Conservation (phyloP, 805 yeast genomes). For the Metschnikowia colocasiae region DNA sequence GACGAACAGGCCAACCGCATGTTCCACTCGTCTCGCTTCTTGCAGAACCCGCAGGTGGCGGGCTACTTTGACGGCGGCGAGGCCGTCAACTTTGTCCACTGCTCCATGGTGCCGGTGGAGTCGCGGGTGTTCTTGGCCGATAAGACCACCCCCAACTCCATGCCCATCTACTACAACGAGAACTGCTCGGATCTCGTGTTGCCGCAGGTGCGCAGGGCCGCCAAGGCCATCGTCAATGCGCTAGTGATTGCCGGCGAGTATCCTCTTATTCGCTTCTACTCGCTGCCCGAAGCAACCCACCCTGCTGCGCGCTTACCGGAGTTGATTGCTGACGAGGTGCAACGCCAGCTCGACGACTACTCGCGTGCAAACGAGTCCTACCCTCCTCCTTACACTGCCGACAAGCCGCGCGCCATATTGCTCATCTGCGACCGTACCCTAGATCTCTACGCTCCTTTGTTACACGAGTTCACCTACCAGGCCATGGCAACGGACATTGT, state of each 20-base stretch:
- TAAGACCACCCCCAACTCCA: conserved; percentile 46
- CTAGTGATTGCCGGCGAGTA: conserved; percentile 83
- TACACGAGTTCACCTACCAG: conserved; percentile 89
- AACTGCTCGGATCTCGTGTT: conserved; percentile 60
- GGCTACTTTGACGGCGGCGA: conserved; percentile 32
- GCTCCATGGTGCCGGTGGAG: conserved; percentile 61
- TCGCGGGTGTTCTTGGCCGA: conserved; percentile 68
- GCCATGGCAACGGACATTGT: conserved; percentile 84
- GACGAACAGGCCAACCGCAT: conserved; percentile 23
- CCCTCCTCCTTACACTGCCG: conserved; percentile 49
- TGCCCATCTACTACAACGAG: conserved; percentile 69
- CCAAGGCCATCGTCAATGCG: conserved; percentile 62
- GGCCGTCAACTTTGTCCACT: conserved; percentile 25
- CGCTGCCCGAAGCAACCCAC: conserved; percentile 46
- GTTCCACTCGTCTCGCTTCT: conserved; percentile 23
- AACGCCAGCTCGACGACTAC: conserved; percentile 67
- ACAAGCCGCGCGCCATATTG: conserved; percentile 66
- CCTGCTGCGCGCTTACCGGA: conserved; percentile 60
- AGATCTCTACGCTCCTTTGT: conserved; percentile 76
- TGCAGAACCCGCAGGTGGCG: conserved; percentile 29
- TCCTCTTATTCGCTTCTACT: conserved; percentile 76
- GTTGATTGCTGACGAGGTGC: conserved; percentile 70
- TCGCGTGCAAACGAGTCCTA: conserved; percentile 65
- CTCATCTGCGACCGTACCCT: conserved; percentile 78
- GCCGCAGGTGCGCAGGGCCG: conserved; percentile 54